Conservation (phyloP, 805 yeast genomes). For the Wickerhamomyces chaumierensis region DNA sequence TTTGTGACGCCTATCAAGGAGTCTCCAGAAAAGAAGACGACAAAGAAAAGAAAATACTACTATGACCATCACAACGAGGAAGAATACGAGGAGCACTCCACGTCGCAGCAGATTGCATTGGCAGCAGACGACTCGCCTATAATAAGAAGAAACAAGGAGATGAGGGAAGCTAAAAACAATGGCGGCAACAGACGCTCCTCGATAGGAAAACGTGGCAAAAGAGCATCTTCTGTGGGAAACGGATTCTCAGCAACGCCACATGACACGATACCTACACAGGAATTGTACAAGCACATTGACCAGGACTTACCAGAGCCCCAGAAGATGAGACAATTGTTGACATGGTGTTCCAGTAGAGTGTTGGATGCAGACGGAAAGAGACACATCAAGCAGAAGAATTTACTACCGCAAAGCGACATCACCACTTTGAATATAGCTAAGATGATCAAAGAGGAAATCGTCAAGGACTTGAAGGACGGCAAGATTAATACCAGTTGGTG, state of each 20-base stretch:
- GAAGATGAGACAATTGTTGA: conserved; percentile 54
- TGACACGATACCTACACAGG: conserved; percentile 39
- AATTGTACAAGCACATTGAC: conserved; percentile 54
- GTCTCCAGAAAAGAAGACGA: conserved; percentile 4
- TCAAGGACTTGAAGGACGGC: conserved; percentile 49
- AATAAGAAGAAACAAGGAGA: conserved; percentile 24
- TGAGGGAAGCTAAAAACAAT: conserved; percentile 17
- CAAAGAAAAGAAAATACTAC: conserved; percentile 1
- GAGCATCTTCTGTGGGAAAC: conserved; percentile 66
- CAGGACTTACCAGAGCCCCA: conserved; percentile 58
- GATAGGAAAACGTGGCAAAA: conserved; percentile 50
- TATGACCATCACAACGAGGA: conserved; percentile 1
- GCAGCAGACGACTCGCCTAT: conserved; percentile 28
- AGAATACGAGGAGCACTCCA: conserved; percentile 14
- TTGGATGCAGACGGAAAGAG: conserved; percentile 19
- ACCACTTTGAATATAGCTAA: conserved; percentile 43
- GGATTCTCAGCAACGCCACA: conserved; percentile 64
- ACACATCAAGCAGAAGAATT: conserved; percentile 15
- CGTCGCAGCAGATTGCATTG: conserved; percentile 18
- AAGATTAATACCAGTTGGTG: conserved; percentile 62
- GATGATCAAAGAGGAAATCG: conserved; percentile 51
- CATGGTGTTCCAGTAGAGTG: conserved; percentile 55
- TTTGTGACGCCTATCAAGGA: conserved; percentile 2
- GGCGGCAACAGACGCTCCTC: conserved; percentile 42
- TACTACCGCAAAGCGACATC: conserved; percentile 24